These are phyloP conservation scores for Pulveroboletus sp. DNA, from an alignment of 768 basidiomycete genomes.

Conservation along the genomic window DNA sequence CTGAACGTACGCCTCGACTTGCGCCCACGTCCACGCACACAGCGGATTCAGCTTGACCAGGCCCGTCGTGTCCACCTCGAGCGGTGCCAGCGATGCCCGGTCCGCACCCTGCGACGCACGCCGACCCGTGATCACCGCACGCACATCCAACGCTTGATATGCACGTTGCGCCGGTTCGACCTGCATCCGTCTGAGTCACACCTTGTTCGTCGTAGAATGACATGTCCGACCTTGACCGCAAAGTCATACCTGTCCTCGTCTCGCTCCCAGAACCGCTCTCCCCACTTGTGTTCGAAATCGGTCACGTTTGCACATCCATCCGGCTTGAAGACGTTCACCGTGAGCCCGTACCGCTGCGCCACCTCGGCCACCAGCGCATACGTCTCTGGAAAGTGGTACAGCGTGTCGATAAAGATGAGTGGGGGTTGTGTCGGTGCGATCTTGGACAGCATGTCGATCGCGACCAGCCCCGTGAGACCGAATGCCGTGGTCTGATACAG, in stretches of 20 bases:
- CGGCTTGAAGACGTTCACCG: slow-evolving; percentile 78
- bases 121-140: slow-evolving; percentile 92
- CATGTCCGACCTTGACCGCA: slow-evolving; percentile 73
- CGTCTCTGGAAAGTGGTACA: slow-evolving; percentile 95
- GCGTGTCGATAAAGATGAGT: slow-evolving; percentile 93
- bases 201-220: neutral
- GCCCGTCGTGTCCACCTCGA: slow-evolving; percentile 90
- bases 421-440: slow-evolving; percentile 65
- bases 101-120: slow-evolving; percentile 93
- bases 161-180: slow-evolving; percentile 92
- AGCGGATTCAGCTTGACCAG: slow-evolving; percentile 94
- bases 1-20: slow-evolving; percentile 84
- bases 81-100: slow-evolving; percentile 73
- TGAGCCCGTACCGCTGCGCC: slow-evolving; percentile 66
- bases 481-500: slow-evolving; percentile 96
- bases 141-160: slow-evolving; percentile 74
- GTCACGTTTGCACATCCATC: slow-evolving; percentile 59
- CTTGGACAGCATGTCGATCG: slow-evolving; percentile 92
- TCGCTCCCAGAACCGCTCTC: slow-evolving; percentile 80
- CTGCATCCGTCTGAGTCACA: slow-evolving; percentile 44
- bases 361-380: slow-evolving; percentile 87
- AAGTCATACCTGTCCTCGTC: slow-evolving; percentile 91
- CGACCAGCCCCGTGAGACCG: slow-evolving; percentile 91
- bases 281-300: slow-evolving; percentile 81
- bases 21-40: slow-evolving; percentile 79